Base-by-base conservation (phyloP, 2,329 filamentous ascomycete genomes). In the Ophiocordyceps polyrhachis-furcata region DNA sequence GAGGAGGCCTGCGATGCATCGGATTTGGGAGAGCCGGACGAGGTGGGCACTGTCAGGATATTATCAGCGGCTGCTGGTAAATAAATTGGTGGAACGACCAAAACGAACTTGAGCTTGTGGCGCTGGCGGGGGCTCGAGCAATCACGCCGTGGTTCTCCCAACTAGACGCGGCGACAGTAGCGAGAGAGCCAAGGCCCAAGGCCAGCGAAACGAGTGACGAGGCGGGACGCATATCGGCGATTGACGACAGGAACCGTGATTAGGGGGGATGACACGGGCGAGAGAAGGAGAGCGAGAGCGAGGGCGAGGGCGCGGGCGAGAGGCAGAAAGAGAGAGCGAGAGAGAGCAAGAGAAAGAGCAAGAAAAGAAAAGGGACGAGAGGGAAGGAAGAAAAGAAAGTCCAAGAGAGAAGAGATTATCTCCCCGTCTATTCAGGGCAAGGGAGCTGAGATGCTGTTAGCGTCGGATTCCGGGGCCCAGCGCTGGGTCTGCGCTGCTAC, bases 71-170 rank as follows among this genome's bases (percentile, higher is more conserved):
- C 35, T 8, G 32, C 32, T 8, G n/a, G 15, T 15, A 17, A 5
- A 5, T 14, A 5, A 7, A 2, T 20, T 5, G 35, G 7, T 11
- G 9, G 14, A 17, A 38, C 35, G 29, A 21, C 5, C 7, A 11
- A 37, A 21, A 29, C 45, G 13, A 41, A 46, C 45, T 5, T n/a
- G 42, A 35, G 31, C 11, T 46, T 43, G 43, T 50, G 46, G 52
- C 46, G 47, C 28, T 51, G 56, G 41, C 58, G 49, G 70, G 62
- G 49, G 65, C 63, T 48, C 71, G 66, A 43, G 71, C 72, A 38
- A 78, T 60, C 32, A 80, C 55, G 14, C 68, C 55, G 49, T 76
- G 68, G 32, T 68, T 42, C 13, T 71, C 65, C 67, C 70, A 76
- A 49, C 57, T 60, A 19, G 73, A 69, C 74, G 67, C 66, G 20